Evolutionary conservation across 192 early-diverging fungal species (phyloP), one percentile per base, ranked within the genome.

Genomic region (Umbelopsis vinacea): DNA sequence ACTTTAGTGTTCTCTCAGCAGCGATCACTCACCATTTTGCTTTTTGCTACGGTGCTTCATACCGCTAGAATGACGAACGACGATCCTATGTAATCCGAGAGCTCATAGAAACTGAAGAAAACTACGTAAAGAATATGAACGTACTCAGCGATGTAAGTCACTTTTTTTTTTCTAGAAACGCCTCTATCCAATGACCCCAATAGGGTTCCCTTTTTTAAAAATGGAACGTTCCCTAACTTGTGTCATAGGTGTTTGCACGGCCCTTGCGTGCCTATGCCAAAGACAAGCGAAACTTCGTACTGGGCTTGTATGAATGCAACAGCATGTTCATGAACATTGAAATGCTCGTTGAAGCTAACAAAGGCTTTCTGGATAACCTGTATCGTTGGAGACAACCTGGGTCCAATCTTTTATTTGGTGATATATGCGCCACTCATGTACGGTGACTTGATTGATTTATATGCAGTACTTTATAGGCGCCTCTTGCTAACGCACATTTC

Each of bases 241-340:
- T 63, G n/a, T 37, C 57, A 63, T 24, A 63, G 57, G 57, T 63
- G 11, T 63, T 63, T 37, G 57, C 57, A 37, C 33, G 57, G 12
- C 57, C 57, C 2, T 26, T 63, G 19, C 26, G 57, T 6, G 23
- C 33, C 4, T 63, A 63, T 35, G 57, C 57, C 26, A 63, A 63
- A 37, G 57, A 63, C 57, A 63, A 63, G 33, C 1, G 57, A 29
- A 22, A 63, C 33, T 63, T 63, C 37, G 57, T 63, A 15, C 33
- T 89, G 38, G 82, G 84, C 1, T 75, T 82, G 19, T 89, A 87
- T 66, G 78, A 83, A 67, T 82, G 81, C 15, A 83, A 87, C 35
- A 80, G 82, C 21, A 83, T 89, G 9, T 89, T 89, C 72, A 82
- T 85, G 72, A 89, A 88, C 75, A 85, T 89, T 69, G 88, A 89